Evolutionary conservation across 129 eudicot species (phyloP).

Genomic region (Flaveria robusta): DNA sequence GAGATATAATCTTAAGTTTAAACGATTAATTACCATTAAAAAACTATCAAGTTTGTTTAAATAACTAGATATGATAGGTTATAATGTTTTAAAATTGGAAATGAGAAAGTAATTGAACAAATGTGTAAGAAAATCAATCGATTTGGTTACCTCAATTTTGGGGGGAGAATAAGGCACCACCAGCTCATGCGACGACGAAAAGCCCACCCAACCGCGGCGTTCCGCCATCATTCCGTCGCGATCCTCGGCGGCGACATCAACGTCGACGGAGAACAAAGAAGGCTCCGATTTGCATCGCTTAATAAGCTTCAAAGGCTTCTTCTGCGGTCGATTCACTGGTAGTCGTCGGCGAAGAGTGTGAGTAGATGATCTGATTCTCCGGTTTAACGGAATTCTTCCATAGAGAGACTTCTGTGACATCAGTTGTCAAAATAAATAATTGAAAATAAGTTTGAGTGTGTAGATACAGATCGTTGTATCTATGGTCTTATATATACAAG

Average conservation of each 20-base stretch:
- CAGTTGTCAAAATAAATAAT: not conserved
- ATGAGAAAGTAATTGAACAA: not conserved
- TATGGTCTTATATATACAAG: conserved; percentile 11
- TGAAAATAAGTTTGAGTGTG: not conserved
- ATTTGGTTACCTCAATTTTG: conserved; percentile 33
- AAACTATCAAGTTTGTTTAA: too few species aligned
- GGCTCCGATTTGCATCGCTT: conserved; percentile 76
- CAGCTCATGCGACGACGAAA: conserved; percentile 42
- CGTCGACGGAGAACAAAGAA: conserved; percentile 17
- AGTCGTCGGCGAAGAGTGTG: conserved; percentile 28
- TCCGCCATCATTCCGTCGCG: conserved; percentile 40
- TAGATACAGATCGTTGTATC: not conserved
- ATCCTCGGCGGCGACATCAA: conserved; percentile 26
- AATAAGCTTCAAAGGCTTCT: conserved; percentile 35
- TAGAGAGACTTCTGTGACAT: conserved; percentile 53
- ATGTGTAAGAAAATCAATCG: not conserved
- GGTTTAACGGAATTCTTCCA: conserved; percentile 43
- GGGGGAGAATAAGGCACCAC: conserved; percentile 39
- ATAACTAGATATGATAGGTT: not conserved
- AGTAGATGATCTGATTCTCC: conserved; percentile 40
- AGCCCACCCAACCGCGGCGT: conserved; percentile 42
- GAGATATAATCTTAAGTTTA: too few species aligned
- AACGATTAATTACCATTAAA: too few species aligned
- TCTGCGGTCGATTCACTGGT: conserved; percentile 18
- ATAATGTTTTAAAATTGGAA: not conserved